A percentile compares a stretch with the other conserved stretches of the same genome.
phyloP scores from a whole-genome alignment of 2,329 filamentous ascomycete genomes.

The Onygenales sp. region DNA sequence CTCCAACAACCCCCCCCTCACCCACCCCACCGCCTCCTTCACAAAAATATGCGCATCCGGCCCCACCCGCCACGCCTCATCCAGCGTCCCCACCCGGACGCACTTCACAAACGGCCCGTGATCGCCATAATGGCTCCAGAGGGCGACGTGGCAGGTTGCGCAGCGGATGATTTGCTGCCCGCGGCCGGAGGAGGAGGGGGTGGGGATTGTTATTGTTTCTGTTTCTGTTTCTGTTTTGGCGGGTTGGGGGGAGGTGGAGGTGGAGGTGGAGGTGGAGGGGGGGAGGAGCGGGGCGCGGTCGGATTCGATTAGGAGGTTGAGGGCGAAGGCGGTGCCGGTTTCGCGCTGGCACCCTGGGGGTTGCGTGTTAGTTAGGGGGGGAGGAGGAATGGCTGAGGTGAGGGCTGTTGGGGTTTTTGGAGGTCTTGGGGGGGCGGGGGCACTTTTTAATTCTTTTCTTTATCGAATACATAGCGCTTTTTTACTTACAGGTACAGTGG shows the following conservation, averaged over 20 bases:
- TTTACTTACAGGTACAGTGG: slow-evolving; percentile 30
- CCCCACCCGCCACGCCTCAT: slow-evolving; percentile 26
- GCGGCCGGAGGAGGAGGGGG: slow-evolving; percentile 33
- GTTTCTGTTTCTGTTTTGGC: slow-evolving; percentile 1
- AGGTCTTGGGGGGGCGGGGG: too few species aligned
- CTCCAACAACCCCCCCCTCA: slow-evolving; percentile 17
- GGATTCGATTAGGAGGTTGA: slow-evolving; percentile 38
- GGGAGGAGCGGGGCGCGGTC: slow-evolving; percentile 23
- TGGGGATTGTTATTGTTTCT: slow-evolving; percentile 16
- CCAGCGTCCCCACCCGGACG: slow-evolving; percentile 39
- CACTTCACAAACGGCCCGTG: slow-evolving; percentile 24
- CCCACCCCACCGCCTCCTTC: slow-evolving; percentile 11
- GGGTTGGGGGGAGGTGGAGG: too few species aligned
- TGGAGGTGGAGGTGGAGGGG: not conserved
- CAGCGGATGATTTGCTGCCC: slow-evolving; percentile 36
- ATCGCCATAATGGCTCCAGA: slow-evolving; percentile 37
- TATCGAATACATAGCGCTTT: too few species aligned
- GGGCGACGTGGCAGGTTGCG: slow-evolving; percentile 30
- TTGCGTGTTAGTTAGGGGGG: not conserved
- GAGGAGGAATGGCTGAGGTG: too few species aligned
- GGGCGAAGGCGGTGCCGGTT: slow-evolving; percentile 28
- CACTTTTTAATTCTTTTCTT: too few species aligned
- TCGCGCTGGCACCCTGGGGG: slow-evolving; percentile 34
- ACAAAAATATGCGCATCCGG: slow-evolving; percentile 41
- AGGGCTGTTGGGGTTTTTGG: too few species aligned